phyloP scores from a whole-genome alignment of 805 yeast genomes.

The Spathaspora girioi region DNA sequence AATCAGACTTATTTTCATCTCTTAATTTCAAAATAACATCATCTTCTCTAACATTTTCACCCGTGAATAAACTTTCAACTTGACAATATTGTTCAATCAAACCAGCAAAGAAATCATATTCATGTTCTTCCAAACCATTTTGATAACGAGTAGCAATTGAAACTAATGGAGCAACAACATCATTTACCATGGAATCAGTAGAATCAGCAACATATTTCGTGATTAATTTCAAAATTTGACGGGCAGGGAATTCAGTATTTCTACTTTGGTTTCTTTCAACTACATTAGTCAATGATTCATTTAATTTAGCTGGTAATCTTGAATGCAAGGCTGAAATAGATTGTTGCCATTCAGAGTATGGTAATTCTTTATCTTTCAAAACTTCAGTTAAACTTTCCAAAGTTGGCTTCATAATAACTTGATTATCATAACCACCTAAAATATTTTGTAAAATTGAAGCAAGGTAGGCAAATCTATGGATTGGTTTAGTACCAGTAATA shows the following conservation, averaged over 20 bases:
- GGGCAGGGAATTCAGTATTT: conserved; percentile 89
- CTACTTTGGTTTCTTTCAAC: conserved; percentile 65
- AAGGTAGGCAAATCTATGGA: conserved; percentile 62
- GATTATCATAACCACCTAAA: conserved; percentile 90
- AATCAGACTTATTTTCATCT: conserved; percentile 78
- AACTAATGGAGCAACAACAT: conserved; percentile 67
- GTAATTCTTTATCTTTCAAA: conserved; percentile 76
- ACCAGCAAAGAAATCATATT: conserved; percentile 66
- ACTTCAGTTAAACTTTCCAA: conserved; percentile 68
- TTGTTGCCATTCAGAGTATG: conserved; percentile 88
- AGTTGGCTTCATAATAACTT: conserved; percentile 85
- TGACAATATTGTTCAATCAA: conserved; percentile 70
- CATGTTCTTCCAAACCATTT: conserved; percentile 80
- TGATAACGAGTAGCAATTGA: conserved; percentile 67
- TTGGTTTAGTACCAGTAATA: conserved; percentile 79
- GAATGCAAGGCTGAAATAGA: conserved; percentile 89
- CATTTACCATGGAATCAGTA: conserved; percentile 40
- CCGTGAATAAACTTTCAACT: conserved; percentile 76
- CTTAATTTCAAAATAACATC: conserved; percentile 83
- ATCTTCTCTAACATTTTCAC: conserved; percentile 76
- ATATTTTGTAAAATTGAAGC: conserved; percentile 69
- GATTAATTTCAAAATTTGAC: conserved; percentile 69
- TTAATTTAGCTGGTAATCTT: conserved; percentile 78
- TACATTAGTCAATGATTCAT: conserved; percentile 58
- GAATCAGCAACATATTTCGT: conserved; percentile 51